Conservation (phyloP, 176 grass and related monocot species). For the Carex pumila region DNA sequence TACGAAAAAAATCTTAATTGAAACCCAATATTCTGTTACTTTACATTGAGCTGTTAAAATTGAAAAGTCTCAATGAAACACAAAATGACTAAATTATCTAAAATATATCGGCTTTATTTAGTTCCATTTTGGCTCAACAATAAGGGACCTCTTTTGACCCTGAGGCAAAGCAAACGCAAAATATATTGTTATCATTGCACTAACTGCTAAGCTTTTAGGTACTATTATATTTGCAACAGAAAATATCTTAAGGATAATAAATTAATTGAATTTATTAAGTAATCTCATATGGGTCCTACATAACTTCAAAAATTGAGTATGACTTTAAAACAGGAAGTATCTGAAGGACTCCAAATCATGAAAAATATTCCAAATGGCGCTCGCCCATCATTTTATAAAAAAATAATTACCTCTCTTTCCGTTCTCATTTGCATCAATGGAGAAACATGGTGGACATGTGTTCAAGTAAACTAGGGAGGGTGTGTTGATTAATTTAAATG, state of each 20-base stretch:
- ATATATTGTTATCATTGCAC: neutral
- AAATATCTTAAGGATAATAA: neutral
- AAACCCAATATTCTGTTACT: neutral
- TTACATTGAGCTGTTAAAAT: neutral
- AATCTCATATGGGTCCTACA: neutral
- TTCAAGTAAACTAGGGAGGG: neutral
- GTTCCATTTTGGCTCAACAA: neutral
- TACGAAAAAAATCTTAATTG: constrained; percentile 1
- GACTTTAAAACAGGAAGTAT: neutral
- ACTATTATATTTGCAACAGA: neutral
- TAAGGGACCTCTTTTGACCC: neutral
- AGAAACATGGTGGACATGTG: neutral
- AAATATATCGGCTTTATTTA: neutral
- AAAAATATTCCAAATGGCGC: neutral
- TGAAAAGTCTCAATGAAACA: neutral
- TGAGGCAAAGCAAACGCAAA: neutral
- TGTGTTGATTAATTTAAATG: neutral
- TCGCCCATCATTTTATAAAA: neutral
- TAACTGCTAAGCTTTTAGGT: neutral
- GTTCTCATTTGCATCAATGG: neutral
- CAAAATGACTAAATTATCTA: neutral
- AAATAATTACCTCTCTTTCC: neutral
- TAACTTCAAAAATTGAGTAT: neutral
- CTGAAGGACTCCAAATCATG: neutral
- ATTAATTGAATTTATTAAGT: neutral